phyloP scores from a whole-genome alignment of 176 grass and related monocot species.

The Tuctoria greenei region DNA sequence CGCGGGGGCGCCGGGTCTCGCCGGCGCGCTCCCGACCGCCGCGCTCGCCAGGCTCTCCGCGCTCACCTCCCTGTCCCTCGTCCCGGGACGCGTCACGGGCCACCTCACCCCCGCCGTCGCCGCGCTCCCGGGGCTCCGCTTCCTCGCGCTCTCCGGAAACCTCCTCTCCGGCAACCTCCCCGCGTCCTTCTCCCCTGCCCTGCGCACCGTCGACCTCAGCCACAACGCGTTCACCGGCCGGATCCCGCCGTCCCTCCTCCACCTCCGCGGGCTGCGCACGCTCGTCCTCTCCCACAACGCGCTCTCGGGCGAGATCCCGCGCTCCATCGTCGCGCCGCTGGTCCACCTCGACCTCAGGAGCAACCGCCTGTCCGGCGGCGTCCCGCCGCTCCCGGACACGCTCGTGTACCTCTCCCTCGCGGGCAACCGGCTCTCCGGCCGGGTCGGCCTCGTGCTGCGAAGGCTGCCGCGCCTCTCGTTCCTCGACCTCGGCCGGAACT shows the following conservation, averaged over 20 bases:
- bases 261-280: slow-evolving; percentile 36
- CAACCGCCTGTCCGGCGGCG: slow-evolving; percentile 48
- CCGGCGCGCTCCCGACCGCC: slow-evolving; percentile 33
- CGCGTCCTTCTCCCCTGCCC: slow-evolving; percentile 26
- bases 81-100: slow-evolving; percentile 58
- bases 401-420: slow-evolving; percentile 68
- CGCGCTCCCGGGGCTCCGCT: slow-evolving; percentile 54
- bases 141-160: slow-evolving; percentile 66
- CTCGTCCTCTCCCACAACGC: slow-evolving; percentile 70
- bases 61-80: slow-evolving; percentile 66
- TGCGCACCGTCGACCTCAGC: slow-evolving; percentile 69
- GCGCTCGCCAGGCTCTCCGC: slow-evolving; percentile 44
- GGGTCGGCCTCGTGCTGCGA: slow-evolving; percentile 34
- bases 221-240: slow-evolving; percentile 53
- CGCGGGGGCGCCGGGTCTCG: slow-evolving; percentile 56
- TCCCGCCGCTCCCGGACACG: slow-evolving; percentile 52
- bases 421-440: slow-evolving; percentile 68
- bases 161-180: slow-evolving; percentile 54
- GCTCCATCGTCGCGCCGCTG: slow-evolving; percentile 31
- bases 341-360: slow-evolving; percentile 64
- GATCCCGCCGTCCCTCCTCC: slow-evolving; percentile 46
- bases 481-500: slow-evolving; percentile 77
- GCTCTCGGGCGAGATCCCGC: slow-evolving; percentile 42
- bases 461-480: slow-evolving; percentile 46
- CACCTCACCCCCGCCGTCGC: slow-evolving; percentile 28